phyloP scores from a whole-genome alignment of 2,329 filamentous ascomycete genomes.

The Rhytidhysteron rufulum region DNA sequence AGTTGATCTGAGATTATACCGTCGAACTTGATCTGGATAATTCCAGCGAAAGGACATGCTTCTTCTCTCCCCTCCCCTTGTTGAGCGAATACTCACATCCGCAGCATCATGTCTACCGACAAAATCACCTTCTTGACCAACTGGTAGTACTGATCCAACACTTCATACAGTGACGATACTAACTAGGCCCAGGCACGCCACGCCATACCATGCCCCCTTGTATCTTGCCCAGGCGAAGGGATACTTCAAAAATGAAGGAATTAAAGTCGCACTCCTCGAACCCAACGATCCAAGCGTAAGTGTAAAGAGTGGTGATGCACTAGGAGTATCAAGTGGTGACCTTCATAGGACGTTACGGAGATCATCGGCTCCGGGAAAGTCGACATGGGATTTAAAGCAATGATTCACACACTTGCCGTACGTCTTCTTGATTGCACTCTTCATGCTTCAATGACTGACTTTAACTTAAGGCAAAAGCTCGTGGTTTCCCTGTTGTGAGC shows the following conservation, averaged over 20 bases:
- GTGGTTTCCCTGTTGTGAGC: slow-evolving; percentile 67
- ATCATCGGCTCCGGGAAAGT: slow-evolving; percentile 74
- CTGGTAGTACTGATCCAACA: slow-evolving; percentile 57
- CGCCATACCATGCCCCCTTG: slow-evolving; percentile 74
- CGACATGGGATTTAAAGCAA: slow-evolving; percentile 77
- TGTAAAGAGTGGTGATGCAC: neutral
- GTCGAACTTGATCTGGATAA: slow-evolving; percentile 84
- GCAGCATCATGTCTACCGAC: slow-evolving; percentile 67
- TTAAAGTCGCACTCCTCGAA: slow-evolving; percentile 73
- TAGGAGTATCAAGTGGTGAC: too few species aligned
- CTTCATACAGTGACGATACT: slow-evolving; percentile 8
- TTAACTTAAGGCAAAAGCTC: slow-evolving; percentile 63
- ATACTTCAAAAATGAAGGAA: slow-evolving; percentile 70
- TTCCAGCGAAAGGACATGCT: slow-evolving; percentile 86
- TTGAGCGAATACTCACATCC: slow-evolving; percentile 46
- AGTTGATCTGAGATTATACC: slow-evolving; percentile 70
- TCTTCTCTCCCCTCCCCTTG: slow-evolving; percentile 50
- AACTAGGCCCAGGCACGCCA: slow-evolving; percentile 63
- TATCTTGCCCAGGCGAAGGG: slow-evolving; percentile 75
- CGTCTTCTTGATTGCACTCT: slow-evolving; percentile 14
- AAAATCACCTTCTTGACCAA: slow-evolving; percentile 84
- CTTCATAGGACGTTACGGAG: slow-evolving; percentile 65
- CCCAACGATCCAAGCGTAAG: slow-evolving; percentile 70
- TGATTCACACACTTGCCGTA: slow-evolving; percentile 77
- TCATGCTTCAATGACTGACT: slow-evolving; percentile 3